These are phyloP conservation scores for Ploettnerulaceae sp. DNA, from an alignment of 2,329 filamentous ascomycete genomes.

Conservation along the genomic window DNA sequence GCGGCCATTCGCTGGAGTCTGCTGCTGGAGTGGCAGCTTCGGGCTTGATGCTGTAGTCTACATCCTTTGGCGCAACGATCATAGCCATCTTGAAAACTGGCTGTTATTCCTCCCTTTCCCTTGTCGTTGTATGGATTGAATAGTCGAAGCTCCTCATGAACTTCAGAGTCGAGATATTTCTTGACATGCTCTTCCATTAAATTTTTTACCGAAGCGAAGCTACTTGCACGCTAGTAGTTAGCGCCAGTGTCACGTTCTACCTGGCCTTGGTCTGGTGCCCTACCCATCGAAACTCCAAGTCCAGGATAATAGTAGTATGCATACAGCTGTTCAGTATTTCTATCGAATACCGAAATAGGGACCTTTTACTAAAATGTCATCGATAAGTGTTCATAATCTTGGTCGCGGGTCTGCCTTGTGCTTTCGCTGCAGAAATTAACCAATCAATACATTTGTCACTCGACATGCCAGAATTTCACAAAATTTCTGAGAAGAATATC, in stretches of 20 bases:
- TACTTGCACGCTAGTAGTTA: neutral
- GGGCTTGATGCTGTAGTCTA: constrained; percentile 87
- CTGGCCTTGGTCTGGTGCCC: neutral
- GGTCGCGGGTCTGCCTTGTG: too few species aligned
- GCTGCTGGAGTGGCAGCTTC: constrained; percentile 72
- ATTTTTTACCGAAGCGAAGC: constrained; percentile 8
- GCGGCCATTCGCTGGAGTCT: constrained; percentile 85
- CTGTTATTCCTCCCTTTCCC: constrained; percentile 13
- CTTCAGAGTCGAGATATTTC: constrained; percentile 15
- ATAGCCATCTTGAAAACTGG: constrained; percentile 38
- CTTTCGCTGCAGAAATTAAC: too few species aligned
- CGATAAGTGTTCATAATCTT: too few species aligned
- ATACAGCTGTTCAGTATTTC: too few species aligned
- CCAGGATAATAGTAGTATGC: too few species aligned
- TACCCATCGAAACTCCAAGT: neutral
- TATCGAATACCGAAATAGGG: too few species aligned
- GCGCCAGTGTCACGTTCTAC: neutral
- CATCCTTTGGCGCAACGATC: constrained; percentile 50
- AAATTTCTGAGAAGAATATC: too few species aligned
- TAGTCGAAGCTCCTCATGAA: constrained; percentile 6
- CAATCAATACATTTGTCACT: too few species aligned
- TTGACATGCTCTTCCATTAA: constrained; percentile 9
- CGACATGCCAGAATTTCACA: too few species aligned
- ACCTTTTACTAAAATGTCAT: too few species aligned
- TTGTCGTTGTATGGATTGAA: constrained; percentile 7